Percentiles rank a stretch among this genome's conserved stretches.
Conservation (phyloP, 2,329 filamentous ascomycete species). For the Xylariaceae sp. region DNA sequence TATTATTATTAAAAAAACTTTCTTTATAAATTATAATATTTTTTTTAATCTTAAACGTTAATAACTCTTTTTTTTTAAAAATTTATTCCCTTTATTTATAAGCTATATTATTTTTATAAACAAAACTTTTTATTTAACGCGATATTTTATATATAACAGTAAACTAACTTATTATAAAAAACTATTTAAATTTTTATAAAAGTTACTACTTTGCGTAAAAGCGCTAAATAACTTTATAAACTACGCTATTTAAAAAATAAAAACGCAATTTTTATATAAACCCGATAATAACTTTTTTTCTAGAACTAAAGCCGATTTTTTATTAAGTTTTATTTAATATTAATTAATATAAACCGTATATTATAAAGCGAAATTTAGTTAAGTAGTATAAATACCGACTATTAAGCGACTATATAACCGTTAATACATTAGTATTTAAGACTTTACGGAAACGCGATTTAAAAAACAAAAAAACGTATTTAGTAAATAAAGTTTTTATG, state of each 20-base stretch:
- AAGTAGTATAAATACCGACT: not conserved
- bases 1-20: too few relatives aligned
- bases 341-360: not conserved
- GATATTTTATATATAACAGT: not conserved
- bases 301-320: not conserved
- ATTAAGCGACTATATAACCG: not conserved
- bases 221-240: not conserved
- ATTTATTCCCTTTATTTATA: not conserved
- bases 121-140: not conserved
- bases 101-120: not conserved
- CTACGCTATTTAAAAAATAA: not conserved
- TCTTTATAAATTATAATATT: too few relatives aligned
- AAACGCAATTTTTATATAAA: not conserved
- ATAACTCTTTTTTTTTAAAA: not conserved
- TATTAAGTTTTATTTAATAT: not conserved
- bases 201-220: not conserved
- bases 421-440: not conserved
- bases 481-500: too few relatives aligned
- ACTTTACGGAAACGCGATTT: not conserved
- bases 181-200: not conserved
- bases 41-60: too few relatives aligned
- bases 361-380: not conserved
- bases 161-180: not conserved
- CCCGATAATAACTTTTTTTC: not conserved
- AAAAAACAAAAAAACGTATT: too few relatives aligned